These are phyloP conservation scores for Microdochium nivale DNA, from an alignment of 2,329 filamentous ascomycete species.

Conservation along the genomic window DNA sequence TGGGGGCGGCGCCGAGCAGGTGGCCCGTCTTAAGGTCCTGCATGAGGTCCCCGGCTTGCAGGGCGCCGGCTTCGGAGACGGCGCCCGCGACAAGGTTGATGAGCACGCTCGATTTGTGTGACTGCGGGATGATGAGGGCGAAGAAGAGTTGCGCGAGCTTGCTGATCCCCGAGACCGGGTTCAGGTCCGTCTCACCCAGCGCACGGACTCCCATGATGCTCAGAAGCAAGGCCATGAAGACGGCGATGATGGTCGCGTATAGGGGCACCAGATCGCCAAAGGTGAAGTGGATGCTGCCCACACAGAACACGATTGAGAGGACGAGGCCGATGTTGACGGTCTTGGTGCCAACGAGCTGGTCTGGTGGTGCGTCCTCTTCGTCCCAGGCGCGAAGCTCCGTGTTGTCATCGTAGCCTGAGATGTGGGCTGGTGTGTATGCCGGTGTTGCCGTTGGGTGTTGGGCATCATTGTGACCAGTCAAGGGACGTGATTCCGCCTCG, in stretches of 20 bases:
- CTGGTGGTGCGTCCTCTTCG: conserved; percentile 69
- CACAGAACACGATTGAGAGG: conserved; percentile 69
- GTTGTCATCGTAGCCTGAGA: neutral
- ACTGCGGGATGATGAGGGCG: conserved; percentile 75
- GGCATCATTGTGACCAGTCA: conserved; percentile 4
- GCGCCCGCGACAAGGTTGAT: conserved; percentile 94
- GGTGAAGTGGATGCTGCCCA: conserved; percentile 70
- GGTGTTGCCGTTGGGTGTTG: conserved; percentile 9
- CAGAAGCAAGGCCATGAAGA: conserved; percentile 71
- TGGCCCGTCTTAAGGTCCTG: conserved; percentile 97
- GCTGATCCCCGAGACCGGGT: conserved; percentile 92
- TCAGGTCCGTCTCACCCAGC: conserved; percentile 79
- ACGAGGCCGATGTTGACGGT: conserved; percentile 69
- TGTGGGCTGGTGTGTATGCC: conserved; percentile 5
- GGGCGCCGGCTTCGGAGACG: conserved; percentile 72
- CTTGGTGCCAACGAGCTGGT: conserved; percentile 68
- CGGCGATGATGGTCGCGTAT: conserved; percentile 66
- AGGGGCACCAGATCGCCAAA: conserved; percentile 79
- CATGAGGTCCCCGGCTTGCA: conserved; percentile 94
- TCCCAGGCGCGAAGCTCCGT: conserved; percentile 1
- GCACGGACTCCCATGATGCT: conserved; percentile 68
- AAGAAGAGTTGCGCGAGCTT: conserved; percentile 96
- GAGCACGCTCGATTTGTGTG: conserved; percentile 76
- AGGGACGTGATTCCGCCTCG: conserved; percentile 12
- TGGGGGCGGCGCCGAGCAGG: conserved; percentile 81